Percentiles rank a stretch among this genome's conserved stretches.
phyloP scores from a whole-genome alignment of 1,284 basidiomycete species.

The Termitomyces sp. region DNA sequence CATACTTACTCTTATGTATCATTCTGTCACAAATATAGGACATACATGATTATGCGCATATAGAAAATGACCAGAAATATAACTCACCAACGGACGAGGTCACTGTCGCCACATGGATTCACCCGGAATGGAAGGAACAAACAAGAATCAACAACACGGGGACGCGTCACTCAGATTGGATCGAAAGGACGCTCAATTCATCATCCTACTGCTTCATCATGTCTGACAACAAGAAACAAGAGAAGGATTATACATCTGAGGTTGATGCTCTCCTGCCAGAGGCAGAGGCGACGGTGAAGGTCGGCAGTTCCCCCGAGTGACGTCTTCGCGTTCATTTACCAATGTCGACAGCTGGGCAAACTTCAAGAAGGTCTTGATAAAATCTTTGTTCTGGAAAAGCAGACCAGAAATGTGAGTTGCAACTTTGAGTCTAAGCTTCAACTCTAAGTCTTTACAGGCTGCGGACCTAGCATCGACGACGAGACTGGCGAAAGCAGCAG shows the following conservation, averaged over 20 bases:
- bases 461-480: constrained; percentile 91
- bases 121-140: constrained; percentile 23
- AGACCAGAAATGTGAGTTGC: constrained; percentile 82
- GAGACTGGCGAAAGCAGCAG: constrained; percentile 72
- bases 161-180: constrained; percentile 62
- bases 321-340: constrained; percentile 5
- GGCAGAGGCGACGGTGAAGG: constrained; percentile 51
- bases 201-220: constrained; percentile 43
- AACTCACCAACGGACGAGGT: constrained; percentile 11
- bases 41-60: constrained; percentile 12
- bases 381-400: constrained; percentile 88
- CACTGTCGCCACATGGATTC: constrained; percentile 15
- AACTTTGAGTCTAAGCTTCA: neutral
- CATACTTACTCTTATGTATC: constrained; percentile 32
- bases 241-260: constrained; percentile 70
- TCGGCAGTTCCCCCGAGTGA: constrained; percentile 23
- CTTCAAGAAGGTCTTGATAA: constrained; percentile 87
- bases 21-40: constrained; percentile 32
- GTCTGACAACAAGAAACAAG: constrained; percentile 77
- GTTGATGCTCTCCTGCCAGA: constrained; percentile 61
- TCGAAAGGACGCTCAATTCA: constrained; percentile 24
- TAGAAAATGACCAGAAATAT: constrained; percentile 4
- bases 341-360: constrained; percentile 55
- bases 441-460: constrained; percentile 48
- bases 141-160: constrained; percentile 37